These are phyloP conservation scores for Penicillium fuscoglaucum DNA, from an alignment of 2,329 filamentous ascomycete genomes.

Conservation along the genomic window DNA sequence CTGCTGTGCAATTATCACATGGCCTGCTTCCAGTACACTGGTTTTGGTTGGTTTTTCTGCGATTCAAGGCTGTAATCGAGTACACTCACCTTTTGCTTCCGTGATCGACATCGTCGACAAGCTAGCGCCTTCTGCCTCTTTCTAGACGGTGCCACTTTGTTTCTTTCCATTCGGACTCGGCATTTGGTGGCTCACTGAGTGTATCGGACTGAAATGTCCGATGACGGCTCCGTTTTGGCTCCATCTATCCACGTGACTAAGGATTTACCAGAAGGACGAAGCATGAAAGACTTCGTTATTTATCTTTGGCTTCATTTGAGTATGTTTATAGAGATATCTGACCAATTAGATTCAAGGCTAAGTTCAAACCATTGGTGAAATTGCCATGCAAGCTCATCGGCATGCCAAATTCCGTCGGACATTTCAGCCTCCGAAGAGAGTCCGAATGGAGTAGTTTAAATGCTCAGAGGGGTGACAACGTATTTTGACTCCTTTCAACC, in stretches of 20 bases:
- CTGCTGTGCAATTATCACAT: conserved; percentile 14
- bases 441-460: not conserved
- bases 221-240: not conserved
- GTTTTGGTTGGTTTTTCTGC: not conserved
- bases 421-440: not conserved
- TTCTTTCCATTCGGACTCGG: conserved; percentile 7
- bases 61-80: not conserved
- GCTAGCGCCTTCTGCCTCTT: conserved; percentile 13
- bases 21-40: conserved; percentile 15
- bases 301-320: not conserved
- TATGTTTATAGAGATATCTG: not conserved
- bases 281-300: not conserved
- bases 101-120: conserved; percentile 15
- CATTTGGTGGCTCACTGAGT: not conserved
- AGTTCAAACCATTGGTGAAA: not conserved
- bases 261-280: not conserved
- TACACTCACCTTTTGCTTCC: conserved; percentile 14
- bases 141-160: not conserved
- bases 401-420: conserved; percentile 2
- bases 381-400: conserved; percentile 1
- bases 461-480: not conserved
- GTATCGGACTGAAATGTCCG: conserved; percentile 3
- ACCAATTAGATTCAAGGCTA: not conserved
- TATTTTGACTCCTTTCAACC: not conserved
- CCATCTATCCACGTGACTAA: conserved; percentile 1